Evolutionary conservation across 768 basidiomycete genomes (phyloP).

Genomic region (Mycena chlorophos): DNA sequence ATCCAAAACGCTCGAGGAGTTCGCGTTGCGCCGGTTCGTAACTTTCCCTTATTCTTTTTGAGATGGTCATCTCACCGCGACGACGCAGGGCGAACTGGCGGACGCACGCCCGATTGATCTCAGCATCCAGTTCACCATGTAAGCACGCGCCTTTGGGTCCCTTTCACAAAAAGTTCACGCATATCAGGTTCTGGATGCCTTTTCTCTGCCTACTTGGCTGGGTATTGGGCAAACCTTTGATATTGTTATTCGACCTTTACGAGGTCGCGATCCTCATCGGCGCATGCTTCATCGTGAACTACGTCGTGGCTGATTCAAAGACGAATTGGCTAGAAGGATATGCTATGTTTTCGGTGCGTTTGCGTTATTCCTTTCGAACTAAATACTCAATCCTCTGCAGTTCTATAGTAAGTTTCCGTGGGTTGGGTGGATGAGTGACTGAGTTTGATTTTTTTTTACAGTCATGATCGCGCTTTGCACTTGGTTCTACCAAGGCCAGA

Average conservation of each 20-base stretch:
- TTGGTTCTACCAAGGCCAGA: constrained; percentile 68
- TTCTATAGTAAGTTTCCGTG: no score
- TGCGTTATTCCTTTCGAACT: constrained; percentile 41
- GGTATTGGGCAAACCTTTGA: constrained; percentile 62
- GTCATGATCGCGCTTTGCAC: constrained; percentile 46
- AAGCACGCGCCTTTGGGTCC: no score
- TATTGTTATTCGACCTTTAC: constrained; percentile 69
- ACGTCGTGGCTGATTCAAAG: constrained; percentile 65
- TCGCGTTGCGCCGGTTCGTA: constrained; percentile 40
- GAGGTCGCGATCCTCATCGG: constrained; percentile 66
- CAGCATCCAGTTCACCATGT: constrained; percentile 72
- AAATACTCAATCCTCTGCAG: no score
- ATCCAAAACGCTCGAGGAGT: constrained; percentile 42
- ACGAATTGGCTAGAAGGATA: constrained; percentile 79
- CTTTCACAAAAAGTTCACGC: no score
- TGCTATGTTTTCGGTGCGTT: constrained; percentile 70
- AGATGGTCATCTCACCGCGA: not conserved
- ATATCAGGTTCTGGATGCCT: constrained; percentile 87
- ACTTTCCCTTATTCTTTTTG: not conserved
- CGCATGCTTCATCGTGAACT: constrained; percentile 76
- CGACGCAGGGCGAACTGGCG: constrained; percentile 49
- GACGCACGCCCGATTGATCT: constrained; percentile 73
- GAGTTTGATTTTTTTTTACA: constrained; percentile 34
- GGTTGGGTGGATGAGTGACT: no score
- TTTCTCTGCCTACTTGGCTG: constrained; percentile 67